Evolutionary conservation across 441 rosid genomes (phyloP).

Genomic region (Capsella rubella): DNA sequence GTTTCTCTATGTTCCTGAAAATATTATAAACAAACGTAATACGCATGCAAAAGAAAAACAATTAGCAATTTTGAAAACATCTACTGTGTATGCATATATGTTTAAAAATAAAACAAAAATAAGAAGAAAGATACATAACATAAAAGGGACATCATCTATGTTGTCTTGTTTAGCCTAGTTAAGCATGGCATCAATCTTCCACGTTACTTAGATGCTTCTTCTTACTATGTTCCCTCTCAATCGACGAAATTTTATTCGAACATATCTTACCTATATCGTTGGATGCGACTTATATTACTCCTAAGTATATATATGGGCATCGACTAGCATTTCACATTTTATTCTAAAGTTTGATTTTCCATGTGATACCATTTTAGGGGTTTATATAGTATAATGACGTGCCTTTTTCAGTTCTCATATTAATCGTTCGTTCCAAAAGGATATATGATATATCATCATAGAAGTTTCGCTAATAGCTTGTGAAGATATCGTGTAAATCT

Average conservation of each 20-base stretch:
- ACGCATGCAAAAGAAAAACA: conserved; percentile 19
- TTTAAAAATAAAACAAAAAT: background rate
- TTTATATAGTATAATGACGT: background rate
- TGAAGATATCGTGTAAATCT: background rate
- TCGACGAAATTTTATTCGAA: conserved; percentile 28
- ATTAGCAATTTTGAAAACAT: background rate
- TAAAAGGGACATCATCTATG: conserved; percentile 22
- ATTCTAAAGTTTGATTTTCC: conserved; percentile 13
- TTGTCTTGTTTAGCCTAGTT: conserved; percentile 30
- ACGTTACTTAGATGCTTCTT: conserved; percentile 26
- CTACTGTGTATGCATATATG: too few species aligned
- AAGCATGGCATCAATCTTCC: conserved; percentile 24
- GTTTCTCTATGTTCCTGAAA: conserved; percentile 32
- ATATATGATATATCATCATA: background rate
- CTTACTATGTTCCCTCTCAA: conserved; percentile 14
- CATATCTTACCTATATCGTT: conserved; percentile 26
- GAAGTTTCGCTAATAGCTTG: background rate
- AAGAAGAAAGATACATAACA: background rate
- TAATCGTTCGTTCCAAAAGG: background rate
- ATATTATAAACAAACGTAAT: conserved; percentile 27
- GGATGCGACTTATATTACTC: conserved; percentile 33
- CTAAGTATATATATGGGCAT: background rate
- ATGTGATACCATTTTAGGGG: conserved; percentile 26
- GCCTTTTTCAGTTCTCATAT: conserved; percentile 1
- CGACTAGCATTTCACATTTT: conserved; percentile 11